Evolutionary conservation across 371 early-diverging fungal species (phyloP), one percentile per base, ranked within the genome.

Genomic region (Apophysomyces variabilis): DNA sequence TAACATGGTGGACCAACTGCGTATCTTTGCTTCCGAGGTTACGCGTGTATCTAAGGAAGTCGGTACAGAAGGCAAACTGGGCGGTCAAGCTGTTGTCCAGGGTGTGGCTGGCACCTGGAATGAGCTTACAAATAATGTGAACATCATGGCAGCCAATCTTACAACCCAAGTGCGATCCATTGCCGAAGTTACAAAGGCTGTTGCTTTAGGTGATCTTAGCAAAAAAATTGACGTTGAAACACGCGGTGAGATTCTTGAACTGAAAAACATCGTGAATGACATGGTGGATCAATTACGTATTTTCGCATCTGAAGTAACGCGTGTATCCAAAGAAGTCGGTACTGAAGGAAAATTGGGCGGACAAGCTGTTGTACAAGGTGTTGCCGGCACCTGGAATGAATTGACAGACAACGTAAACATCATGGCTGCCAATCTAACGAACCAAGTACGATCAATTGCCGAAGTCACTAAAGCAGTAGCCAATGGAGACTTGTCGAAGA

Each of bases 31-130:
- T 3, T 62, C 7, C 67, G 88, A 89, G 64, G 89, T 89, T 0
- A 84, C 89, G 0, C 82, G 91, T 57, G 87, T 90, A 0, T 82
- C 89, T 4, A 71, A 76, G 12, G 88, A 89, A 67, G 90, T 90
- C 21, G 88, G 90, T 2, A 85, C 87, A 0, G 87, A 87, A 37
- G 89, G 89, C 18, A 74, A 72, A 14, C 74, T 89, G 0, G 89
- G 87, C 11, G 89, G 85, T 21, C 86, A 85, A 57, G 89, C 87
- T 0, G 66, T 72, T 8, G 89, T 89, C 0, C 65, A 71, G 26
- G 77, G 71, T 47, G 87, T 89, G 0, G 87, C 76, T 13, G 87
- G 89, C 13, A 85, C 83, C 0, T 89, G 89, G 89, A 78, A 77
- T n/a, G 76, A 76, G 5, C 70, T 89, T 0, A 88, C 88, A 0